Conservation (phyloP, 1,284 basidiomycete species). For the Cystobasidiaceae sp. region DNA sequence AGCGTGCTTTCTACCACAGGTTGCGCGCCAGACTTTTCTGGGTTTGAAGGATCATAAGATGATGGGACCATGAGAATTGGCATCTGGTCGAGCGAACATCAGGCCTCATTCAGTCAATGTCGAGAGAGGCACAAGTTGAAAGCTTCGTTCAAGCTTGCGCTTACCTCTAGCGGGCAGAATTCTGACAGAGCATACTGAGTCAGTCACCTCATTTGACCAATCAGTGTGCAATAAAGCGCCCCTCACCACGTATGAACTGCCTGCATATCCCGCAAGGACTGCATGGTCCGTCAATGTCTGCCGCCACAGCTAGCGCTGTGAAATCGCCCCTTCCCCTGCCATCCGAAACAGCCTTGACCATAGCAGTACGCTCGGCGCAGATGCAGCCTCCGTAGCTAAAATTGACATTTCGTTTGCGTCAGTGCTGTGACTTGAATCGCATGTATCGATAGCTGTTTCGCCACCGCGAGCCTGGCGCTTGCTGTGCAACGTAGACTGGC, state of each 20-base stretch:
- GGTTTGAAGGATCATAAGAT: conserved; percentile 52
- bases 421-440: neutral
- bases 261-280: conserved; percentile 31
- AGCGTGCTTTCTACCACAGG: conserved; percentile 62
- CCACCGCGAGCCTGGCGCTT: neutral
- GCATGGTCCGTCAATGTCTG: conserved; percentile 40
- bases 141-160: conserved; percentile 27
- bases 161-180: conserved; percentile 60
- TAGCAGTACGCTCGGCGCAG: conserved; percentile 81
- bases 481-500: neutral
- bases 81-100: conserved; percentile 49
- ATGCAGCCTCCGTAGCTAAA: conserved; percentile 52
- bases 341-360: conserved; percentile 45
- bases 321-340: conserved; percentile 61
- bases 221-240: neutral
- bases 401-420: neutral
- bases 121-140: no score
- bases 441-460: neutral
- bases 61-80: conserved; percentile 71
- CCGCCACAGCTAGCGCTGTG: conserved; percentile 65
- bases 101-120: neutral
- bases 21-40: conserved; percentile 50
- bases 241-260: conserved; percentile 50
- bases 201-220: neutral
- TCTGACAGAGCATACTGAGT: conserved; percentile 50